Conservation (phyloP, 495 filamentous ascomycete species). For the Podospora pseudocomata region DNA sequence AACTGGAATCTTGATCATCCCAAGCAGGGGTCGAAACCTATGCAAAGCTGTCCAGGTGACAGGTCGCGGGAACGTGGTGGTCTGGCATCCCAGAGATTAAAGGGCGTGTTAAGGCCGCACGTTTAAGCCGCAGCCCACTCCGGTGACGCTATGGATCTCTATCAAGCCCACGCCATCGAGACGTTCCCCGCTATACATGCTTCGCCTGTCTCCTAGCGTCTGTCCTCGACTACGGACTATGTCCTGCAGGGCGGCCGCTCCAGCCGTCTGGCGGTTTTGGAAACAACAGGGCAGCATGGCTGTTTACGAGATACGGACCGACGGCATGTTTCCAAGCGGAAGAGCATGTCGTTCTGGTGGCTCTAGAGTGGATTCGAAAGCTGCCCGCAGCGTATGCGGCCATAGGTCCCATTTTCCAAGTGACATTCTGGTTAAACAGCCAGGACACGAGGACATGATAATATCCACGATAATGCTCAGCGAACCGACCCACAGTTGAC, state of each 20-base stretch:
- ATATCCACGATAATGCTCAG: slow-evolving; percentile 7
- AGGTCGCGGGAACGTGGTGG: slow-evolving; percentile 19
- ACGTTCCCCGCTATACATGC: slow-evolving; percentile 8
- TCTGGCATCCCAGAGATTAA: slow-evolving; percentile 23
- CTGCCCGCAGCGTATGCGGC: slow-evolving; percentile 2
- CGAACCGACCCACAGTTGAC: slow-evolving; percentile 6
- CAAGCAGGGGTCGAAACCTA: slow-evolving; percentile 24
- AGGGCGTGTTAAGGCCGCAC: slow-evolving; percentile 18
- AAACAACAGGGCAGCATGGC: not conserved
- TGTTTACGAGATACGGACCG: not conserved
- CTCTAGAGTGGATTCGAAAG: not conserved
- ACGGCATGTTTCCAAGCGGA: not conserved
- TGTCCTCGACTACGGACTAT: not conserved
- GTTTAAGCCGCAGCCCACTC: slow-evolving; percentile 17
- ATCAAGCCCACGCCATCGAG: slow-evolving; percentile 12
- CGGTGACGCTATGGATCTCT: slow-evolving; percentile 12
- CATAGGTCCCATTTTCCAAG: not conserved
- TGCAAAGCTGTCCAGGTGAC: slow-evolving; percentile 29
- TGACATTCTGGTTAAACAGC: slow-evolving; percentile 6
- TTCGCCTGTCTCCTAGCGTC: slow-evolving; percentile 1
- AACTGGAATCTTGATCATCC: slow-evolving; percentile 24
- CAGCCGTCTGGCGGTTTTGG: slow-evolving; percentile 1
- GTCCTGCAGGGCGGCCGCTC: slow-evolving; percentile 10
- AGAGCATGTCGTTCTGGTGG: not conserved
- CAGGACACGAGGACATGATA: not conserved